Base-by-base conservation (phyloP, 306 rosid species). In the Cajanus cajan region DNA sequence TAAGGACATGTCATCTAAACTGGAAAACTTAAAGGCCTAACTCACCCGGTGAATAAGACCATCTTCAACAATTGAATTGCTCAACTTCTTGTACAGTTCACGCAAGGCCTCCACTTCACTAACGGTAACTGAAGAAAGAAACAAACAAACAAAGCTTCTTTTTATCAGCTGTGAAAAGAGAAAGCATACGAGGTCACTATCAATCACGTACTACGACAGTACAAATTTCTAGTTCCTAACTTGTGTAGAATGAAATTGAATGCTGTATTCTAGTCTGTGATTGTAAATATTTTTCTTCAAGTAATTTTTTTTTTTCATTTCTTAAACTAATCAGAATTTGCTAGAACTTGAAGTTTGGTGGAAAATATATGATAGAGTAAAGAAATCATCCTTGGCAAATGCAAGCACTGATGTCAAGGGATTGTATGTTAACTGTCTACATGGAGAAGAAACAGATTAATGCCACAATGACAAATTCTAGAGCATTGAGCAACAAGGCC, bases 21-120 rank as follows among this genome's bases (percentile, higher is more conserved):
- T n/a, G 15, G 55, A 44, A 76, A 73, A 22, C 28, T n/a, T 12
- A 62, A 24, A 55, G 15, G 19, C 34, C 2, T 63, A 57, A 86
- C 83, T 70, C 71, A 92, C 98, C 97, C 78, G 89, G 82, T 94
- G 98, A 82, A 94, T 89, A 25, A 88, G 88, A 61, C 90, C 96
- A 76, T 94, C 98, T 79, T 85, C 83, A 77, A 87, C 31, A 74
- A 94, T 85, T 31, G 97, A 90, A 82, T 92, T 92, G 85, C 98
- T 94, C 83, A 94, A 55, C 85, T 90, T 94, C 88, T 83, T 85
- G 76, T 78, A 94, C 58, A 94, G 98, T 80, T 84, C 97, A 28
- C 85, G 71, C 63, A 94, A 85, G 59, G 98, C 97, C 77, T 89
- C 91, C 18, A 94, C 94, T 76, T 94, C 98, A 70, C 79, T 90